phyloP scores from a whole-genome alignment of 2,329 filamentous ascomycete genomes.

The Aspergillaceae sp. region DNA sequence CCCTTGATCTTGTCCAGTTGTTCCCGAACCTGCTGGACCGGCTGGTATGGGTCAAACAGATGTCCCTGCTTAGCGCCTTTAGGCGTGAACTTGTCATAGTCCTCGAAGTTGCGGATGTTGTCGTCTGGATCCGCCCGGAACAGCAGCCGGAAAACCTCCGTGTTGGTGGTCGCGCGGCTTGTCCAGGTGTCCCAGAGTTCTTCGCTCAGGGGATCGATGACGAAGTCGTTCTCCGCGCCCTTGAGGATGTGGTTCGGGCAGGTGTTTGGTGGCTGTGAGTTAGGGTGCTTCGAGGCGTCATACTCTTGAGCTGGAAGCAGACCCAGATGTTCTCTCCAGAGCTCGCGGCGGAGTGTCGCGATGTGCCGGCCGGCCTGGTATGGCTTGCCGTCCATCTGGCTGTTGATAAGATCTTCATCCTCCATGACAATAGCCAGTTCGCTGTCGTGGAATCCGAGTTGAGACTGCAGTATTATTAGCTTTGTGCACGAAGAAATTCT shows the following conservation, averaged over 20 bases:
- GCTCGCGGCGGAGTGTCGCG: constrained; percentile 67
- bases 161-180: constrained; percentile 64
- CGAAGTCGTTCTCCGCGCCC: constrained; percentile 57
- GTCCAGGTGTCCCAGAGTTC: constrained; percentile 67
- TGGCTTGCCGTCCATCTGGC: constrained; percentile 62
- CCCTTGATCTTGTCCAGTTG: constrained; percentile 76
- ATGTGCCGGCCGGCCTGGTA: constrained; percentile 70
- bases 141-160: constrained; percentile 67
- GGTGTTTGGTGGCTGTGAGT: constrained; percentile 66
- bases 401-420: constrained; percentile 61
- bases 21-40: constrained; percentile 60
- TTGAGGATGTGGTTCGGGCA: constrained; percentile 67
- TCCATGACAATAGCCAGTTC: constrained; percentile 88
- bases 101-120: constrained; percentile 76
- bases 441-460: constrained; percentile 75
- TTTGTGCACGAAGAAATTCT: not conserved
- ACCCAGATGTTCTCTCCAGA: constrained; percentile 88
- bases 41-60: constrained; percentile 71
- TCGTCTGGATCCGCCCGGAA: constrained; percentile 91
- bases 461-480: constrained; percentile 41
- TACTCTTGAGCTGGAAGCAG: constrained; percentile 64
- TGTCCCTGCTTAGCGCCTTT: constrained; percentile 65
- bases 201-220: constrained; percentile 63
- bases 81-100: constrained; percentile 74
- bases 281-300: constrained; percentile 58